Conservation (phyloP, 306 rosid species). For the Macrotyloma uniflorum region DNA sequence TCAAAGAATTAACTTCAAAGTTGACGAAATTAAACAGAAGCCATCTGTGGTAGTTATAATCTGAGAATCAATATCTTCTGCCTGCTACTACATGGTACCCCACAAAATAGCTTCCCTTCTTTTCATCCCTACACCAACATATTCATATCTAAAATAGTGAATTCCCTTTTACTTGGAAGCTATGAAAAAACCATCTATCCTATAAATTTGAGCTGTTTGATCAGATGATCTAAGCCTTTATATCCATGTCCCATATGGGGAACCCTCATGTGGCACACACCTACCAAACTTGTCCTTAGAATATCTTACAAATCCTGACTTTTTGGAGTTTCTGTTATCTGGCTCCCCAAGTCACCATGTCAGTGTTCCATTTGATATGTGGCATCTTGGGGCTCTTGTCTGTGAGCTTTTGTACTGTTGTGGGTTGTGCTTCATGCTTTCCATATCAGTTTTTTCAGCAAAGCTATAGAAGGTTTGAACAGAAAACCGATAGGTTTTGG, state of each 20-base stretch:
- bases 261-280: conserved; percentile 35
- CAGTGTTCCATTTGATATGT: conserved; percentile 54
- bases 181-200: conserved; percentile 10
- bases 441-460: conserved; percentile 55
- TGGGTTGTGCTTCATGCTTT: conserved; percentile 57
- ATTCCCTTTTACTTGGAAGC: conserved; percentile 7
- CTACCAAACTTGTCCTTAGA: conserved; percentile 33
- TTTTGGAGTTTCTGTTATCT: conserved; percentile 31
- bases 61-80: conserved; percentile 33
- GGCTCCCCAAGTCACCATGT: conserved; percentile 52
- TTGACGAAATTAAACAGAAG: conserved; percentile 30
- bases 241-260: conserved; percentile 47
- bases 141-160: conserved; percentile 17
- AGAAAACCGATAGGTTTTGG: conserved; percentile 83
- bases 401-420: conserved; percentile 35
- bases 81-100: conserved; percentile 42
- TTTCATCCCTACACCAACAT: conserved; percentile 16
- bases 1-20: conserved; percentile 6
- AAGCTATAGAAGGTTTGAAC: conserved; percentile 58
- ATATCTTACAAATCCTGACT: conserved; percentile 30
- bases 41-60: conserved; percentile 28
- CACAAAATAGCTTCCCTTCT: conserved; percentile 10
- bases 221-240: conserved; percentile 19
- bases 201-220: conserved; percentile 34
- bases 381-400: conserved; percentile 54